A percentile compares a stretch with the other conserved stretches of the same genome.
phyloP scores from a whole-genome alignment of 495 filamentous ascomycete genomes.

The Penicillium daleae region DNA sequence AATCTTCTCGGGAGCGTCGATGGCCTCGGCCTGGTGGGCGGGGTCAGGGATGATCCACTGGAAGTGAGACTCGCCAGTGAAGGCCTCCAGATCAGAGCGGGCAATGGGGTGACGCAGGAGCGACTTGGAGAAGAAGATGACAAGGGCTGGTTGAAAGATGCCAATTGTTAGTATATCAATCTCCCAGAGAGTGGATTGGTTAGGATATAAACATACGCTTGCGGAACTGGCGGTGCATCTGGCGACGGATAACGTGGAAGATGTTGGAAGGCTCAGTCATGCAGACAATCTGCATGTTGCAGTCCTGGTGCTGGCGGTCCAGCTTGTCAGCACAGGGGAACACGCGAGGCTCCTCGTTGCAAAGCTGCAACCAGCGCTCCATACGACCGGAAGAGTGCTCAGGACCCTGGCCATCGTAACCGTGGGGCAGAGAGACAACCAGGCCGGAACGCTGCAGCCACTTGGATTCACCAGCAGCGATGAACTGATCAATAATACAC shows the following conservation, averaged over 20 bases:
- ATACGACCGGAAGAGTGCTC: conserved; percentile 98
- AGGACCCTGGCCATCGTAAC: conserved; percentile 97
- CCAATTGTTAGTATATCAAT: conserved; percentile 42
- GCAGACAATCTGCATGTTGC: conserved; percentile 98
- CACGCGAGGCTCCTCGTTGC: conserved; percentile 94
- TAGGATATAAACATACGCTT: conserved; percentile 72
- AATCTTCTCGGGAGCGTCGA: conserved; percentile 82
- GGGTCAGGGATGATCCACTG: conserved; percentile 91
- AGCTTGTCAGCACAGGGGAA: conserved; percentile 88
- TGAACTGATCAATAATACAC: conserved; percentile 98
- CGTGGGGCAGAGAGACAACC: conserved; percentile 92
- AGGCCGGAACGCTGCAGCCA: conserved; percentile 97
- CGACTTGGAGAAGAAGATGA: conserved; percentile 97
- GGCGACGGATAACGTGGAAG: conserved; percentile 94
- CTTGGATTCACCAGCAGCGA: conserved; percentile 96
- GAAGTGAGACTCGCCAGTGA: conserved; percentile 90
- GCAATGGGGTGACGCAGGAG: conserved; percentile 90
- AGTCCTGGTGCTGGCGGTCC: conserved; percentile 97
- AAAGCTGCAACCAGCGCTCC: conserved; percentile 96
- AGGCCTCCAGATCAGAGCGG: conserved; percentile 85
- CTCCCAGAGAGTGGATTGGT: not conserved
- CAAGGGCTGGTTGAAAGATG: conserved; percentile 61
- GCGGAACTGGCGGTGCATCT: conserved; percentile 98
- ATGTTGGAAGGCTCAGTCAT: conserved; percentile 91
- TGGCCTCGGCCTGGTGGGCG: conserved; percentile 67